A percentile compares a stretch with the other conserved stretches of the same genome.
phyloP scores from a whole-genome alignment of 2,329 filamentous ascomycete genomes.

The Fusarium lyarnte region DNA sequence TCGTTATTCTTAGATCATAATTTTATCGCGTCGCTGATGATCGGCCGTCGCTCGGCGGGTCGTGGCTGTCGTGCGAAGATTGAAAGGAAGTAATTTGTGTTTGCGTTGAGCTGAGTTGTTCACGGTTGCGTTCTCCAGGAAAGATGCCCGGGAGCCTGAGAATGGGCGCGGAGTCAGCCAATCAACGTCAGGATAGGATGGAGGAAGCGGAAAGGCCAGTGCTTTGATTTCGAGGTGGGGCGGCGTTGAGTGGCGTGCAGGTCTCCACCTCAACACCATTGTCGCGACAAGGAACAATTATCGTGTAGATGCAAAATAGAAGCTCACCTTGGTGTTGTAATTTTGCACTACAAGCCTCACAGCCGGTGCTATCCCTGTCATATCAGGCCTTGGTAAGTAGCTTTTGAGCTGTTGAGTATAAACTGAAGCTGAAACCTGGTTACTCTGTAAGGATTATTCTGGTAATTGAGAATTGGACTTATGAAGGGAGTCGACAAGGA shows the following conservation, averaged over 20 bases:
- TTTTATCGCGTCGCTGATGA: constrained; percentile 20
- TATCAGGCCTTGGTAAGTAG: accelerated
- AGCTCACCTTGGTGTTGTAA: not conserved
- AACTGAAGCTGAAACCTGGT: not conserved
- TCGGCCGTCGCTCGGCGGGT: constrained; percentile 7
- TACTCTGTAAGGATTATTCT: too few species aligned
- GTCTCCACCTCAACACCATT: constrained; percentile 4
- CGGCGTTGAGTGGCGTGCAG: constrained; percentile 1
- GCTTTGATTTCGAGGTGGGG: constrained; percentile 8
- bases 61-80: constrained; percentile 1
- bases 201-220: constrained; percentile 11
- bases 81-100: constrained; percentile 7
- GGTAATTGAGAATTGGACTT: not conserved
- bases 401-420: accelerated
- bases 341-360: not conserved
- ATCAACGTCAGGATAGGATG: constrained; percentile 10
- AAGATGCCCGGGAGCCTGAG: constrained; percentile 8
- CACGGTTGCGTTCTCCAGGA: constrained; percentile 28
- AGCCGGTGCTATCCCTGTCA: accelerated
- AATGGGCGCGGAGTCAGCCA: constrained; percentile 25
- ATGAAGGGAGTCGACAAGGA: not conserved
- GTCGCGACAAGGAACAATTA: not conserved
- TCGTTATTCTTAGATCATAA: constrained; percentile 41
- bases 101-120: constrained; percentile 34
- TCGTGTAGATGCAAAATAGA: not conserved